phyloP scores from a whole-genome alignment of 768 basidiomycete species.

The Mycena venus region DNA sequence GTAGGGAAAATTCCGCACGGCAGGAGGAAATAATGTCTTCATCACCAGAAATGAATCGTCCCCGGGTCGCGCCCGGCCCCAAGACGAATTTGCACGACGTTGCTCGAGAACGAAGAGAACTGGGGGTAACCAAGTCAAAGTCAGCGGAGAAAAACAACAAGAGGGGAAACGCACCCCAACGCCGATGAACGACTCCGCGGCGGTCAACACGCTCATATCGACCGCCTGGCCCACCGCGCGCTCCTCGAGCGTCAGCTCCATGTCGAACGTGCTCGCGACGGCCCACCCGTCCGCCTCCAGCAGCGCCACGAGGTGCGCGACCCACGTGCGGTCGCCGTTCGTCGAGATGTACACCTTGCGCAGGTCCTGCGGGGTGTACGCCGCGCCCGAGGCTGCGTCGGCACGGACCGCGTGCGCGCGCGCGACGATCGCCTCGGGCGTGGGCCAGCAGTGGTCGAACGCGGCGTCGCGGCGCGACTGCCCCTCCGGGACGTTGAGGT shows the following conservation, averaged over 20 bases:
- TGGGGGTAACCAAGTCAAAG: background rate
- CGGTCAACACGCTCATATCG: conserved; percentile 63
- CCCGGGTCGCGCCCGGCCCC: conserved; percentile 30
- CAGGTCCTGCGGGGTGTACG: conserved; percentile 35
- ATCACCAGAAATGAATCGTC: conserved; percentile 23
- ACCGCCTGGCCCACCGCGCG: conserved; percentile 58
- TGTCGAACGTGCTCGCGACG: conserved; percentile 55
- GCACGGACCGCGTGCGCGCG: conserved; percentile 49
- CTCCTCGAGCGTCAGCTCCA: conserved; percentile 57
- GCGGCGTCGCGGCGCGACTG: conserved; percentile 42
- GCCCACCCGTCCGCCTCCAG: conserved; percentile 53
- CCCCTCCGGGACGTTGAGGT: conserved; percentile 36
- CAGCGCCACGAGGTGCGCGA: conserved; percentile 50
- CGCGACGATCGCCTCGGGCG: conserved; percentile 53
- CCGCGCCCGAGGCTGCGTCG: background rate
- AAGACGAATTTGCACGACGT: conserved; percentile 51
- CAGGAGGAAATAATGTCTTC: too few species aligned
- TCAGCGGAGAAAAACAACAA: background rate
- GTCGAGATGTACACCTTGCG: conserved; percentile 61
- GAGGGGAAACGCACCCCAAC: conserved; percentile 50
- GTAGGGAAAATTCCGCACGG: too few species aligned
- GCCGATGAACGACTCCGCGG: conserved; percentile 63
- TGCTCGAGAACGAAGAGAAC: conserved; percentile 50
- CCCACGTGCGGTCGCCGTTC: conserved; percentile 57
- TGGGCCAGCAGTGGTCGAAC: conserved; percentile 57